Conservation (phyloP, 2,329 filamentous ascomycete species). For the Xylariaceae sp. region DNA sequence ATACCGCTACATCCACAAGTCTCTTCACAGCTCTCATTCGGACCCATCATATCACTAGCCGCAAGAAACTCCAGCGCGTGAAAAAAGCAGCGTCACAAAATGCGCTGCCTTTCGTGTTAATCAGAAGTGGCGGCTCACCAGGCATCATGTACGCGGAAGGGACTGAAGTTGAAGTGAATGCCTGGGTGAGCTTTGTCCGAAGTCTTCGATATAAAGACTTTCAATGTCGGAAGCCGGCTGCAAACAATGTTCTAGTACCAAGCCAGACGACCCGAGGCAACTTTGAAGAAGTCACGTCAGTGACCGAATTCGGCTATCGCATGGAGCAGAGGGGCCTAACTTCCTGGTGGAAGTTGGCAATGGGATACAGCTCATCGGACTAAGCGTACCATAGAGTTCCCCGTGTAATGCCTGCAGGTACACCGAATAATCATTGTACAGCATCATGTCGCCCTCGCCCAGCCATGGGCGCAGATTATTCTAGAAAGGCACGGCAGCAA, state of each 20-base stretch:
- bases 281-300: constrained; percentile 65
- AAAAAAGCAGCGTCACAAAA: constrained; percentile 68
- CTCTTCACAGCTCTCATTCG: constrained; percentile 67
- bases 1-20: constrained; percentile 3
- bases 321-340: constrained; percentile 67
- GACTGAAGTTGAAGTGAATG: constrained; percentile 55
- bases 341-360: constrained; percentile 71
- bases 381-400: neutral
- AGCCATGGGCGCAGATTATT: neutral
- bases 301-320: constrained; percentile 67
- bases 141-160: constrained; percentile 83
- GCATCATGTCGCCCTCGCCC: neutral
- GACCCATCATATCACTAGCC: constrained; percentile 82
- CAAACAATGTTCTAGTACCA: constrained; percentile 23
- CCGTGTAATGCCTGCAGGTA: too few relatives aligned
- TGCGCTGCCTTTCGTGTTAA: constrained; percentile 66
- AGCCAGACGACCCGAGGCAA: constrained; percentile 31
- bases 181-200: constrained; percentile 71
- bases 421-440: neutral
- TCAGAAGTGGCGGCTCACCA: constrained; percentile 71
- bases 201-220: constrained; percentile 76
- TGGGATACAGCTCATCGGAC: constrained; percentile 57
- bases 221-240: constrained; percentile 62
- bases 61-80: constrained; percentile 70
- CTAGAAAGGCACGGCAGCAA: neutral